A percentile compares a stretch with the other conserved stretches of the same genome.
phyloP scores from a whole-genome alignment of 2,329 filamentous ascomycete species.

The Coleophoma eucalyptorum region DNA sequence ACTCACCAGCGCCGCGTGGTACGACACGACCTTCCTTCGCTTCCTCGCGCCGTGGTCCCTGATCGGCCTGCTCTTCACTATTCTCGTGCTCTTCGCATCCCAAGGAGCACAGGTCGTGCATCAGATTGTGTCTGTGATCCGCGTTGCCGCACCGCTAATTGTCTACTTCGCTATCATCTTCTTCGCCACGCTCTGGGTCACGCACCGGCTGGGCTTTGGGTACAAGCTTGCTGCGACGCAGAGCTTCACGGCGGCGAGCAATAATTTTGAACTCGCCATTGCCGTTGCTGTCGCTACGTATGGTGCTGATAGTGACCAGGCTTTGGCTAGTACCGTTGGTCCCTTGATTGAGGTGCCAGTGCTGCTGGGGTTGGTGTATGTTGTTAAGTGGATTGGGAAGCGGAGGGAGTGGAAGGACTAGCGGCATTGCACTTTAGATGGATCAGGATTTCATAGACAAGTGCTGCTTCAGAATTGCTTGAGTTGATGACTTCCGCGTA shows the following conservation, averaged over 20 bases:
- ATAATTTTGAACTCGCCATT: slow-evolving; percentile 91
- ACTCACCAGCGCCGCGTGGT: slow-evolving; percentile 54
- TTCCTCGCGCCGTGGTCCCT: slow-evolving; percentile 71
- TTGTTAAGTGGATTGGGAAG: slow-evolving; percentile 55
- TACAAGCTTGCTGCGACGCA: slow-evolving; percentile 72
- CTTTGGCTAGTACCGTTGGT: slow-evolving; percentile 77
- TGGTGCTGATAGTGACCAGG: slow-evolving; percentile 74
- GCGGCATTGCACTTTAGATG: background rate
- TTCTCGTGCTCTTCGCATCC: slow-evolving; percentile 79
- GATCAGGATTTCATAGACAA: too few relatives aligned
- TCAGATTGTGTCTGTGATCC: slow-evolving; percentile 78
- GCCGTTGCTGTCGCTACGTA: slow-evolving; percentile 81
- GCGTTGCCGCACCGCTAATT: slow-evolving; percentile 76
- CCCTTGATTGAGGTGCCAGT: slow-evolving; percentile 87
- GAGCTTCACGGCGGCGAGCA: slow-evolving; percentile 86
- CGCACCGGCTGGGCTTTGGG: slow-evolving; percentile 65
- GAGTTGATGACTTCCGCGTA: too few relatives aligned
- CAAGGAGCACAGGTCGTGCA: slow-evolving; percentile 75
- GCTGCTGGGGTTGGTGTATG: slow-evolving; percentile 71
- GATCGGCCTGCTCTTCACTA: slow-evolving; percentile 82
- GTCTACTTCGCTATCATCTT: slow-evolving; percentile 81
- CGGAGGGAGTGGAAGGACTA: slow-evolving; percentile 33
- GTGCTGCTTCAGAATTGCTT: too few relatives aligned
- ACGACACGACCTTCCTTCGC: slow-evolving; percentile 66
- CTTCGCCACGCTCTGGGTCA: slow-evolving; percentile 59